Conservation (phyloP, 1,284 basidiomycete genomes). For the Ustanciosporium gigantosporum region DNA sequence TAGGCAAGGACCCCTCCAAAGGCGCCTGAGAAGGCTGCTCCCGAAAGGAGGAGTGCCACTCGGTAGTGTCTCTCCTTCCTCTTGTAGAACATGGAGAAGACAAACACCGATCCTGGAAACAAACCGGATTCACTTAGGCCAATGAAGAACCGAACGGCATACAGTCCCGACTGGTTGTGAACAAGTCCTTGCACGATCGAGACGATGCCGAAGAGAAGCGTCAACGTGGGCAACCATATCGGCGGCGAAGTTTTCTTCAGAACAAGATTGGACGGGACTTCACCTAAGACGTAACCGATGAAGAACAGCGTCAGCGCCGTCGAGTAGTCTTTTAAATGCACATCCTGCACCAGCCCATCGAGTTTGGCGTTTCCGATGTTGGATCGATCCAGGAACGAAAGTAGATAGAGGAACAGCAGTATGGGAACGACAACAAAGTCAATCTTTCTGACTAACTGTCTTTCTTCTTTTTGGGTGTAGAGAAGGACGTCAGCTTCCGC, state of each 20-base stretch:
- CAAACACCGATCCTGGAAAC: constrained; percentile 69
- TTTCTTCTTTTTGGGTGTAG: constrained; percentile 46
- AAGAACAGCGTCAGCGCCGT: constrained; percentile 41
- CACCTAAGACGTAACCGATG: constrained; percentile 43
- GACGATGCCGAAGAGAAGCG: constrained; percentile 69
- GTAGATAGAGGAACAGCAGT: constrained; percentile 32
- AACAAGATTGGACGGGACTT: constrained; percentile 42
- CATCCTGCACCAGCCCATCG: constrained; percentile 38
- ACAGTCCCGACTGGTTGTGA: constrained; percentile 67
- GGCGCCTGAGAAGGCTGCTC: constrained; percentile 41
- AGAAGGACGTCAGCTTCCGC: not conserved
- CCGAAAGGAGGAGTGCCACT: constrained; percentile 66
- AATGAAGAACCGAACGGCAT: constrained; percentile 67
- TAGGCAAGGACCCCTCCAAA: constrained; percentile 65
- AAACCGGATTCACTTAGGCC: constrained; percentile 46
- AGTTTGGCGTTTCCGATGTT: constrained; percentile 50
- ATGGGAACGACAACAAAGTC: constrained; percentile 46
- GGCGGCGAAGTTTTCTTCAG: constrained; percentile 69
- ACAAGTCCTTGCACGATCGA: constrained; percentile 68
- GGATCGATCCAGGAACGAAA: constrained; percentile 41
- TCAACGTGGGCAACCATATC: constrained; percentile 69
- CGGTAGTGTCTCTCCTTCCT: constrained; percentile 69
- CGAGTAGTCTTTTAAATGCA: constrained; percentile 40
- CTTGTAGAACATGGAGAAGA: constrained; percentile 70
- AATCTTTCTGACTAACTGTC: constrained; percentile 42